Conservation (phyloP, 192 early-diverging fungal genomes). For the Backusella morwellensis region DNA sequence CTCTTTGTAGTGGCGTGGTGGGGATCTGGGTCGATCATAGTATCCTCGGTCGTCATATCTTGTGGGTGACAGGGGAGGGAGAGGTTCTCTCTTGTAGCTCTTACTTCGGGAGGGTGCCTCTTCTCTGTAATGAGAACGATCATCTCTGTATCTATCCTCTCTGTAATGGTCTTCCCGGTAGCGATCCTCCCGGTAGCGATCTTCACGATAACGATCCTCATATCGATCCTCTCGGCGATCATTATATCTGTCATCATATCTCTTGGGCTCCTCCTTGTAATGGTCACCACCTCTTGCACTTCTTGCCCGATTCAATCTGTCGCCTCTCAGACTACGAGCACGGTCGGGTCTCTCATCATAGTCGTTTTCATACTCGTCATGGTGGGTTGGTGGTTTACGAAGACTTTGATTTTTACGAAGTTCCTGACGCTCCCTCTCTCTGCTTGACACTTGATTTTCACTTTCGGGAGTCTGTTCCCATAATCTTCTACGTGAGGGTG, state of each 20-base stretch:
- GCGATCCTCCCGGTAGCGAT: not conserved
- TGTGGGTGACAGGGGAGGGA: not conserved
- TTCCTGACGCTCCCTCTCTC: conserved; percentile 16
- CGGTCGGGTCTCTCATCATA: not conserved
- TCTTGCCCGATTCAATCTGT: not conserved
- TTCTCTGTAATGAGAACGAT: not conserved
- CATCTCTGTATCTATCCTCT: not conserved
- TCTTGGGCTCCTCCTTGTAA: not conserved
- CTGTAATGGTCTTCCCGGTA: not conserved
- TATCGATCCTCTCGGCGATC: not conserved
- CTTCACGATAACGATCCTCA: not conserved
- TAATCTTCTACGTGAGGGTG: conserved; percentile 10
- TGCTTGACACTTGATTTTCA: not conserved
- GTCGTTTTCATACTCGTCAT: not conserved
- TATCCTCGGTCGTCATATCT: not conserved
- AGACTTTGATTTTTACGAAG: conserved; percentile 1
- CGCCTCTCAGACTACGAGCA: not conserved
- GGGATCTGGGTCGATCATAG: not conserved
- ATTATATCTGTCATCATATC: not conserved
- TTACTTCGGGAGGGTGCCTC: not conserved
- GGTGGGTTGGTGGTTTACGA: not conserved
- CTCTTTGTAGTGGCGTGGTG: not conserved
- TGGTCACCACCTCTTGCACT: not conserved
- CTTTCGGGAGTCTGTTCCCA: not conserved
- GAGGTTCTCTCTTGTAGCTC: not conserved